Conservation (phyloP, 2,329 filamentous ascomycete species). For the Stemphylium beticola region DNA sequence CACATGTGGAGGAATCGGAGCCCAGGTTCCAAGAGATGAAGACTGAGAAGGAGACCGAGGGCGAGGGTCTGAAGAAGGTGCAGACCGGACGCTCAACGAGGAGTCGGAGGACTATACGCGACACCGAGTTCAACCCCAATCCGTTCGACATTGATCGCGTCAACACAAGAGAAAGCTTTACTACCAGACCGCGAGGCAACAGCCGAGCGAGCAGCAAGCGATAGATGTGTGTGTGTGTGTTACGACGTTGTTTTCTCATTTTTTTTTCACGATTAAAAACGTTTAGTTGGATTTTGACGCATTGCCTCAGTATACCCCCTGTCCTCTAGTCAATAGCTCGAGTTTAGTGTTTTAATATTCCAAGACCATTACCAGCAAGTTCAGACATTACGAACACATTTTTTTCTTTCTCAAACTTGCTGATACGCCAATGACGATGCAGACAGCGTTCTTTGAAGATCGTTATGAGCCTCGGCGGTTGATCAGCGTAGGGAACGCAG, state of each 20-base stretch:
- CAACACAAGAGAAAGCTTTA: conserved; percentile 56
- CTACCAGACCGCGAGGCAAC: conserved; percentile 25
- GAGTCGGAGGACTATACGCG: conserved; percentile 32
- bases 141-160: conserved; percentile 58
- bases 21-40: conserved; percentile 50
- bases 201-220: conserved; percentile 24
- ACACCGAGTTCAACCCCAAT: conserved; percentile 49
- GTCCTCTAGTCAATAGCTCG: conserved; percentile 7
- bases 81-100: conserved; percentile 37
- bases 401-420: no score
- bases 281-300: conserved; percentile 8
- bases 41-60: conserved; percentile 41
- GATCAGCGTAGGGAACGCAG: neutral
- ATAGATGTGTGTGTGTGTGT: conserved; percentile 5
- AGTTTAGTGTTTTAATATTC: conserved; percentile 8
- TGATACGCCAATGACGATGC: no score
- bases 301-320: conserved; percentile 33
- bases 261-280: conserved; percentile 5
- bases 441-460: no score
- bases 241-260: conserved; percentile 5
- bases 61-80: conserved; percentile 35
- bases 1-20: conserved; percentile 29
- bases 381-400: no score
- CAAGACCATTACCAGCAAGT: neutral
- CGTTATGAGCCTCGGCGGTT: neutral